Evolutionary conservation across 202 grass and related monocot genomes (phyloP).

Genomic region (Musa balbisiana): DNA sequence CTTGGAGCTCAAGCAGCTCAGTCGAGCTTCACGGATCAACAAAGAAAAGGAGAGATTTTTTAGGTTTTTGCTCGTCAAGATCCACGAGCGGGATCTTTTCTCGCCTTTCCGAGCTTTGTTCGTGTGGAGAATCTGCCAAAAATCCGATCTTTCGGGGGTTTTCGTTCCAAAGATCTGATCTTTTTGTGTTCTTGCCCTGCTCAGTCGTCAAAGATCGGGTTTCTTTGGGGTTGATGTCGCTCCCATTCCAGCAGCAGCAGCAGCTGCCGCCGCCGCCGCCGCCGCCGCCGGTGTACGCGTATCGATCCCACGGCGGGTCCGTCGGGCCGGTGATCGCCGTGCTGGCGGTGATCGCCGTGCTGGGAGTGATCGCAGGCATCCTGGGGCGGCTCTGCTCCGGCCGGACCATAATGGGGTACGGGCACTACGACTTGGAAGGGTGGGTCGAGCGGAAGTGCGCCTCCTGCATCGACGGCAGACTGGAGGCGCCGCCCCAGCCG

Average conservation of each 20-base stretch:
- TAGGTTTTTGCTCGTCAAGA: background rate
- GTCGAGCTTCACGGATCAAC: background rate
- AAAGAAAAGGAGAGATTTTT: background rate
- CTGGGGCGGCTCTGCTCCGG: conserved; percentile 17
- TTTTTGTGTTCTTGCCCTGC: background rate
- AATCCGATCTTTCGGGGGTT: conserved; percentile 1
- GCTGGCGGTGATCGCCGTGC: conserved; percentile 9
- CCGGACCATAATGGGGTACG: conserved; percentile 10
- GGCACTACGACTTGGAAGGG: conserved; percentile 16
- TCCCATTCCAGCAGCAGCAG: conserved; percentile 4
- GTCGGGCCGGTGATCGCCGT: conserved; percentile 14
- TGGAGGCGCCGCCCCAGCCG: background rate
- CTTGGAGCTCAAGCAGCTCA: background rate
- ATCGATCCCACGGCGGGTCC: background rate
- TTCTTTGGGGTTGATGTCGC: conserved; percentile 1
- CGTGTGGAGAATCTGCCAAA: background rate
- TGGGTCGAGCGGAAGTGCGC: conserved; percentile 25
- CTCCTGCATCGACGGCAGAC: conserved; percentile 22
- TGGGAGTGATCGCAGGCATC: conserved; percentile 13
- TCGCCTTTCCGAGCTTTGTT: background rate
- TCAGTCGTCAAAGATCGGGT: background rate
- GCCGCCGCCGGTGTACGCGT: background rate
- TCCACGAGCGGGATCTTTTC: background rate
- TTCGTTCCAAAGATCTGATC: background rate
- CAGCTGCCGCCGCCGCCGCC: background rate